Percentiles rank a stretch among this genome's conserved stretches.
Evolutionary conservation across 1,139 yeast genomes (phyloP).

Genomic region (Diutina pseudorugosa): DNA sequence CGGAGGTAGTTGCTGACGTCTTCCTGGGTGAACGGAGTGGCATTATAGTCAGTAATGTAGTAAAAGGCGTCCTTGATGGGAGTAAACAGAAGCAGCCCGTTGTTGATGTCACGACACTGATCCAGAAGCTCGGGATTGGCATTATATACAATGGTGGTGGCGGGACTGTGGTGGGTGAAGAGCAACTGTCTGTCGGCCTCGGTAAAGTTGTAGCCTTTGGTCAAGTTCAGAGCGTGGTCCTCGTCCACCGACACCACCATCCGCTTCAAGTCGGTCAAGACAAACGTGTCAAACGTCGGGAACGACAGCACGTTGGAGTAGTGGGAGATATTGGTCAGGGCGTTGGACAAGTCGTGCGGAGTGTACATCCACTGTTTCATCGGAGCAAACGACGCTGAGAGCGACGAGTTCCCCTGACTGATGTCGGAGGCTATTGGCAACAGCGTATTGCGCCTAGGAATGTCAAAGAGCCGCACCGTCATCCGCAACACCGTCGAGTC

Average conservation of each 20-base stretch:
- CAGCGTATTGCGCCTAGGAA: not conserved
- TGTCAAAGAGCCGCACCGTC: not conserved
- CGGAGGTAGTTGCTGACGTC: constrained; percentile 24
- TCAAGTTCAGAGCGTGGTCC: not conserved
- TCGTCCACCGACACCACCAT: not conserved
- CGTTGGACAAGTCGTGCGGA: not conserved
- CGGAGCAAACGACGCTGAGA: not conserved
- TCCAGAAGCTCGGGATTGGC: not conserved
- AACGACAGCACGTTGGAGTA: not conserved
- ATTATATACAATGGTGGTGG: not conserved
- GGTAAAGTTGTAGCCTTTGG: not conserved
- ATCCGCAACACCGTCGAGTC: not conserved
- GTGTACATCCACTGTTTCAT: not conserved
- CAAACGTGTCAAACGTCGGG: not conserved
- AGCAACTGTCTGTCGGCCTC: not conserved
- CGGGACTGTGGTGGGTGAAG: not conserved
- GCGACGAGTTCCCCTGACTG: not conserved
- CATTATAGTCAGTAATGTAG: constrained; percentile 14
- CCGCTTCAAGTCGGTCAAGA: not conserved
- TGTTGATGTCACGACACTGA: not conserved
- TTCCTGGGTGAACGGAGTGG: constrained; percentile 17
- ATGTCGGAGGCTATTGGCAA: not conserved
- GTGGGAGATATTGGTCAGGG: not conserved
- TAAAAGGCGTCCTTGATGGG: not conserved
- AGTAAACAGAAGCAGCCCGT: not conserved